Conservation (phyloP, 352 stramenopile species). For the Phytophthora idaei region DNA sequence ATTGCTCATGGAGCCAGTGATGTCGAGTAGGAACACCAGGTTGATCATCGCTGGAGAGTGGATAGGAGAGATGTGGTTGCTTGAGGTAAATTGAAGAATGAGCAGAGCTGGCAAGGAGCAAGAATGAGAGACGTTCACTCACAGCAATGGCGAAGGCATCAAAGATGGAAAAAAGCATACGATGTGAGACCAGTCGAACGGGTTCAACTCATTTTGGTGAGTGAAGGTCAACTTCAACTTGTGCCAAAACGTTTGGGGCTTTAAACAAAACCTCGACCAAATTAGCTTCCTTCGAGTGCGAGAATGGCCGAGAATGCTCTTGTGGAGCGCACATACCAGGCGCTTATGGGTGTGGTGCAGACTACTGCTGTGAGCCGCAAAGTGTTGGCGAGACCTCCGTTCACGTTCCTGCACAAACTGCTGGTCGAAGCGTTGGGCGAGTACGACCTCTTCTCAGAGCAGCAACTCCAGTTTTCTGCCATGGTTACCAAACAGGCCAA, state of each 20-base stretch:
- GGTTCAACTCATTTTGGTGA: conserved; percentile 18
- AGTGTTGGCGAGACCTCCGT: conserved; percentile 72
- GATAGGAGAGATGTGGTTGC: background rate
- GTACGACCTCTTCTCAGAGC: conserved; percentile 67
- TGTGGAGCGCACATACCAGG: conserved; percentile 70
- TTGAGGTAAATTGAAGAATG: conserved; percentile 28
- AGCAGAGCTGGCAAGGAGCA: background rate
- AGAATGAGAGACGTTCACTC: conserved; percentile 22
- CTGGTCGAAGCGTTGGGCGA: conserved; percentile 67
- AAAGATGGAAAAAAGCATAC: background rate
- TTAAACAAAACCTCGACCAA: background rate
- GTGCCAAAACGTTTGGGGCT: conserved; percentile 5
- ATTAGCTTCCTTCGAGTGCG: background rate
- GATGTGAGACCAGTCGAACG: conserved; percentile 6
- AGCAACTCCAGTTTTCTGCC: conserved; percentile 67
- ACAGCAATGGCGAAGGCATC: background rate
- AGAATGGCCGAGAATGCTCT: conserved; percentile 34
- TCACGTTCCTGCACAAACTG: conserved; percentile 86
- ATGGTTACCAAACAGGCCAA: conserved; percentile 80
- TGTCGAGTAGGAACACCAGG: conserved; percentile 75
- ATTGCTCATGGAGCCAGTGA: conserved; percentile 72
- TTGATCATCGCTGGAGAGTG: conserved; percentile 52
- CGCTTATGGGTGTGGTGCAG: conserved; percentile 65
- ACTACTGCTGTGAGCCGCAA: conserved; percentile 74
- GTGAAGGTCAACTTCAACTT: conserved; percentile 40